Evolutionary conservation across 2,329 filamentous ascomycete species (phyloP).

Genomic region (Pseudocercospora vitis): DNA sequence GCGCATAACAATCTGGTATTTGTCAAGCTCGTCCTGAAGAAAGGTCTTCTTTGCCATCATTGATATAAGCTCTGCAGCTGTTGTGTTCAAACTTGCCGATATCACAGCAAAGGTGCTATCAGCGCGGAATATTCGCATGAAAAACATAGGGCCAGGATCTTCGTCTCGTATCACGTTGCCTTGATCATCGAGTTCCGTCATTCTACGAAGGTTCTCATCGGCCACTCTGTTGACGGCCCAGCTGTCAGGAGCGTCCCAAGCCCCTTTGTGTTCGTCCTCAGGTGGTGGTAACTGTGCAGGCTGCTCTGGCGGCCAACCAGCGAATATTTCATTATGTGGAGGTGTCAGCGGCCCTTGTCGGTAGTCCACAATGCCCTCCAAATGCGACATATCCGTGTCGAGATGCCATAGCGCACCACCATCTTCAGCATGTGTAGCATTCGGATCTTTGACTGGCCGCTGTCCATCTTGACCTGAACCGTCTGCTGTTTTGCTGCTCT

Average conservation of each 20-base stretch:
- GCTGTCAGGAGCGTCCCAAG: constrained; percentile 93
- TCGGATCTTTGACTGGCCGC: constrained; percentile 48
- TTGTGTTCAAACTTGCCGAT: constrained; percentile 78
- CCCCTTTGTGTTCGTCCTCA: constrained; percentile 42
- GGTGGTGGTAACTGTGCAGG: constrained; percentile 14
- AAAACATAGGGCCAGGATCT: constrained; percentile 75
- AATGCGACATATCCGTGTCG: constrained; percentile 83
- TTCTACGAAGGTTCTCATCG: constrained; percentile 61
- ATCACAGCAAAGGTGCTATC: constrained; percentile 94
- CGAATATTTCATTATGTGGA: constrained; percentile 51
- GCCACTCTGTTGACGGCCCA: constrained; percentile 81
- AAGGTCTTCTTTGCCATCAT: constrained; percentile 94
- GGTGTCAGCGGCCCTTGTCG: constrained; percentile 67
- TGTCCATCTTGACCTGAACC: constrained; percentile 42
- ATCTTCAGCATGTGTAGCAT: constrained; percentile 32
- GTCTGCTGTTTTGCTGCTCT: constrained; percentile 47
- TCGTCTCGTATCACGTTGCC: constrained; percentile 65
- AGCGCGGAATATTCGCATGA: constrained; percentile 90
- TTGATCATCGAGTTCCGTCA: constrained; percentile 66
- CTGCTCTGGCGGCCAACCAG: constrained; percentile 50
- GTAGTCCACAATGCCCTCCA: constrained; percentile 80
- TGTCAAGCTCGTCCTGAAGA: constrained; percentile 82
- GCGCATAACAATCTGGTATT: constrained; percentile 92
- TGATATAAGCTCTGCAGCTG: constrained; percentile 81
- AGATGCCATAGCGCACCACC: constrained; percentile 65